Base-by-base conservation (phyloP, 306 rosid genomes). In the Pyrus bretschneideri region DNA sequence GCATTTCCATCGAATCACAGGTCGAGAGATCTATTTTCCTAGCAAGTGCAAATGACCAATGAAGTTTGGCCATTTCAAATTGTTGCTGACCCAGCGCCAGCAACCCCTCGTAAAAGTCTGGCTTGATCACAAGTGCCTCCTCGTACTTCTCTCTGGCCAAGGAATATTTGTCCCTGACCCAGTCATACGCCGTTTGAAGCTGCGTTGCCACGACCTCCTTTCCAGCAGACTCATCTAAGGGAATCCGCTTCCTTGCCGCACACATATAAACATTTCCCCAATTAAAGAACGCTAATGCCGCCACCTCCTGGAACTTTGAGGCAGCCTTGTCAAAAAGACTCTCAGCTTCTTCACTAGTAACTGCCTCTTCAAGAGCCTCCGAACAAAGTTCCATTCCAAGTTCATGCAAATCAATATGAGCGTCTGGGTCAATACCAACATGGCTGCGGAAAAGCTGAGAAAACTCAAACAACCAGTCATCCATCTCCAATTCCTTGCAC, bases 241-340 rank as follows among this genome's bases (percentile, higher is more conserved):
- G 99, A 67, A 93, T 96, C 55, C 93, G 89, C 82, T 96, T 96
- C 81, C 99, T 85, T 30, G 98, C 97, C 7, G 99, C 99, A 69
- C 98, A 96, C 98, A 93, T 96, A 76, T 88, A 89, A 78, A 96
- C 97, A 81, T 96, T 96, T 67, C 98, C 98, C 99, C 98, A 96
- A 70, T 96, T 96, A 86, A 96, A 93, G 86, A 83, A 96, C 61
- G 97, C 98, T 85, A 96, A 83, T 3, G 97, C 99, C 49, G 93
- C 99, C 67, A 96, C 99, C 93, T 93, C 99, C 87, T 96, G 97
- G 85, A 96, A 96, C 89, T 96, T 96, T 22, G 90, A 85, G 33
- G 99, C 93, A 38, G 97, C 98, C 87, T 93, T 96, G 86, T 91
- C 92, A 76, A 96, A 96, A 68, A 93, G 89, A 75, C 79, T 85